Base-by-base conservation (phyloP, 305 asterid species). In the Petunia hybrid region DNA sequence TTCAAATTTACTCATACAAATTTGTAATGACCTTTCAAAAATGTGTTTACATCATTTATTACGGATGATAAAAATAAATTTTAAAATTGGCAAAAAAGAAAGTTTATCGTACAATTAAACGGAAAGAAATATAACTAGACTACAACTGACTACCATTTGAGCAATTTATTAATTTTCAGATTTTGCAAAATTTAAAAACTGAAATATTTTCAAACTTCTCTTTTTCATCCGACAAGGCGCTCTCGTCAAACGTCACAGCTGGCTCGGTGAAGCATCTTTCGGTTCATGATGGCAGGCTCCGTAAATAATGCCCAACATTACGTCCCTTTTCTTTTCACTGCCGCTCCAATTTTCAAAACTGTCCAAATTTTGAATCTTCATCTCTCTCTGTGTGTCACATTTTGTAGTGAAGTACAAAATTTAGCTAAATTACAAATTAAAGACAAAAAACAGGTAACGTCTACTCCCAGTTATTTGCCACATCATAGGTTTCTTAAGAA, bases 311-410 rank as follows among this genome's bases (percentile, higher is more conserved):
- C 31, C 16, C 5, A 41, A 69, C 22, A 43, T 2, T 22, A 69
- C n/a, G 40, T 41, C 57, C 76, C 40, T 16, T 69, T 69, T 16
- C 39, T n/a, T 69, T 42, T 0, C 42, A 1, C 2, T 62, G 67
- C 42, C 13, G 42, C n/a, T 51, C 4, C n/a, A 16, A 16, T 68
- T 68, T 68, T 68, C 39, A 42, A 16, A 68, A 43, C 62, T 68
- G 56, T 68, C 76, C 56, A 68, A 68, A 68, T 3, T 68, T 69
- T 69, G 76, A 42, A 69, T 42, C 57, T 69, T 43, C 76, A 43
- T 40, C 35, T 8, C 12, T 43, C 57, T 46, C 59, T 69, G 12
- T 60, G 39, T 6, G 76, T 69, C 46, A 40, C 76, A 69, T 45
- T 69, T 69, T 45, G 76, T 8, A 43, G 1, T 69, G 41, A 43